Evolutionary conservation across 257 asterid species (phyloP), one percentile per base, ranked within the genome.

Genomic region (Jasminum sambac): DNA sequence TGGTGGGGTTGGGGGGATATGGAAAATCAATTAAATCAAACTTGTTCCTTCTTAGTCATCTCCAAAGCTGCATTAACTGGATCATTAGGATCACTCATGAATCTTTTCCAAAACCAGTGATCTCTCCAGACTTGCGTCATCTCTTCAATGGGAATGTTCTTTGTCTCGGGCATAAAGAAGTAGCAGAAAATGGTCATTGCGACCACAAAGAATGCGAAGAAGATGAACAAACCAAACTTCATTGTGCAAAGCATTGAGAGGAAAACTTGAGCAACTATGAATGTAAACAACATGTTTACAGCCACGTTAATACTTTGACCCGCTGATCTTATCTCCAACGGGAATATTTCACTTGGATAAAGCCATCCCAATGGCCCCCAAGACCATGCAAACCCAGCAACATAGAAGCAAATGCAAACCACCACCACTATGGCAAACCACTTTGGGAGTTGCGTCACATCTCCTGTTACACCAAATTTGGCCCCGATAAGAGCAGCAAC

Each of bases 321-420:
- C 0, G 41, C 59, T 23, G 58, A 65, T 11, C 70, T 17, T 36
- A 65, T 7, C 58, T 65, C 70, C 21, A 65, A 10, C 0, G 70
- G 43, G 58, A 65, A 65, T 34, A 65, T 65, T 24, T 65, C 70
- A 37, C 70, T 65, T 5, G 70, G 70, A 52, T 65, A 65, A 11
- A 65, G 24, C 70, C 70, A 65, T 10, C 70, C 70, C 37, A 42
- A 34, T 5, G 59, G 70, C 36, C 70, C 70, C 70, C 70, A 65
- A 14, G 69, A 64, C 69, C 69, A 64, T 8, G 69, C 69, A 30
- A 64, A 64, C 6, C 52, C 69, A 3, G 57, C 50, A 7, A 64
- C 69, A 6, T 64, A 64, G 9, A 64, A 3, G 38, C 69, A 64
- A 0, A 64, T 64, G 38, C 69, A 41, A 11, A 26, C 30, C 52